Evolutionary conservation across 306 rosid species (phyloP), one percentile per base, ranked within the genome.

Genomic region (Corylus heterophylla): DNA sequence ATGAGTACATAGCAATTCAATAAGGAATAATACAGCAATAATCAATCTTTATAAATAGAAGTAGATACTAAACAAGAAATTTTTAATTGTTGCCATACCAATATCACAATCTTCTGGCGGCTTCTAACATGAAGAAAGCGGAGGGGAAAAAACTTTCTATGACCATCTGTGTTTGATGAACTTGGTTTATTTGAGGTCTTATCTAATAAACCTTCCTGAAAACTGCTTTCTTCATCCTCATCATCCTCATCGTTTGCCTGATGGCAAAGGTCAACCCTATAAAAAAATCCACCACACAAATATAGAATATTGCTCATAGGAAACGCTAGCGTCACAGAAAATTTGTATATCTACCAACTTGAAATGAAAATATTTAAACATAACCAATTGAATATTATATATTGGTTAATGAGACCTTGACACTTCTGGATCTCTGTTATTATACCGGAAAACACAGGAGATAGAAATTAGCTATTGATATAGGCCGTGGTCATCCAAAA

Each of bases 211-310:
- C 89, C 81, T 83, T 91, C 91, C 62, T 88, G 91, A 35, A 76
- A 62, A 82, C 80, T 87, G 78, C 87, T 88, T 78, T 92, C 97
- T 84, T 89, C 98, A 71, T 88, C 84, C 67, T 95, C 98, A 58
- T 94, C 92, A 0, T 92, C 97, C 61, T 88, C 97, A 9, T 94
- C 91, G 31, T 83, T 79, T 80, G 97, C 87, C 86, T 95, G 98
- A 84, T 95, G 98, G 92, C 98, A 95, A 75, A 92, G 97, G 83
- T 95, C 98, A 86, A 95, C 91, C 98, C 98, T 95, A 84, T 66
- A 78, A 73, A 79, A 73, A 56, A 47, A 45, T 75, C 74, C 74
- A 71, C 79, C 61, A 48, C 42, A 67, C 69, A 83, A 74, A 66
- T 39, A 35, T 54, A 67, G 80, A 78, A 79, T 71, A 66, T 61